Percentiles rank a stretch among this genome's conserved stretches.
Evolutionary conservation across 2,329 filamentous ascomycete species (phyloP).

Genomic region (Aspergillus sp.): DNA sequence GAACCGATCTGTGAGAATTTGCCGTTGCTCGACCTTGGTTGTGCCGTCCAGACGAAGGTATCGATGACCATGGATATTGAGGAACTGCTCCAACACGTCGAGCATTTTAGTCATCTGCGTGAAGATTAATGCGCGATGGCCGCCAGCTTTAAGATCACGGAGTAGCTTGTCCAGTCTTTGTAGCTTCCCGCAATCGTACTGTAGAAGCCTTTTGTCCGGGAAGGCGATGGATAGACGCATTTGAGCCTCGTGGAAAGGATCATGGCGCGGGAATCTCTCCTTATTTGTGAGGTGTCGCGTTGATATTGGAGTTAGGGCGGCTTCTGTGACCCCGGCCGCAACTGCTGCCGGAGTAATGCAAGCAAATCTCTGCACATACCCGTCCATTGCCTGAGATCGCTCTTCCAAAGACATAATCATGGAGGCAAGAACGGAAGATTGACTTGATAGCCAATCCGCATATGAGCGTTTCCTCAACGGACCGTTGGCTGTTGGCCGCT

Average conservation of each 20-base stretch:
- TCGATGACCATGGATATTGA: slow-evolving; percentile 96
- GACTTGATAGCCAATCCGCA: slow-evolving; percentile 73
- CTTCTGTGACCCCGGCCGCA: slow-evolving; percentile 70
- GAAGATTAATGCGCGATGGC: slow-evolving; percentile 94
- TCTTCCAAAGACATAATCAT: slow-evolving; percentile 75
- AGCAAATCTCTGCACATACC: slow-evolving; percentile 79
- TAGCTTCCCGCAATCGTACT: slow-evolving; percentile 97
- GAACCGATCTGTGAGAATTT: slow-evolving; percentile 94
- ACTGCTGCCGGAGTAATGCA: slow-evolving; percentile 90
- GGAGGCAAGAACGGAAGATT: slow-evolving; percentile 53
- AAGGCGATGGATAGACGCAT: slow-evolving; percentile 95
- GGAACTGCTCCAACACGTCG: slow-evolving; percentile 94
- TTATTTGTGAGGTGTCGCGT: slow-evolving; percentile 46
- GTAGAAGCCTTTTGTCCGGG: slow-evolving; percentile 90
- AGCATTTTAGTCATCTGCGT: slow-evolving; percentile 99
- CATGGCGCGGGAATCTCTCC: slow-evolving; percentile 58
- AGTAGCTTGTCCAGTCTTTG: slow-evolving; percentile 85
- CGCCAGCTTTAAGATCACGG: slow-evolving; percentile 80
- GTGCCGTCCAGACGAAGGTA: slow-evolving; percentile 96
- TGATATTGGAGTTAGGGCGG: slow-evolving; percentile 65
- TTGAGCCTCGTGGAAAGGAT: slow-evolving; percentile 91
- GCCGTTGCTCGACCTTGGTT: slow-evolving; percentile 92
- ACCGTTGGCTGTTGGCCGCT: slow-evolving; percentile 59
- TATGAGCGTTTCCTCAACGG: slow-evolving; percentile 63
- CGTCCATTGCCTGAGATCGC: slow-evolving; percentile 70